Conservation (phyloP, 2,329 filamentous ascomycete genomes). For the Fusarium annulatum region DNA sequence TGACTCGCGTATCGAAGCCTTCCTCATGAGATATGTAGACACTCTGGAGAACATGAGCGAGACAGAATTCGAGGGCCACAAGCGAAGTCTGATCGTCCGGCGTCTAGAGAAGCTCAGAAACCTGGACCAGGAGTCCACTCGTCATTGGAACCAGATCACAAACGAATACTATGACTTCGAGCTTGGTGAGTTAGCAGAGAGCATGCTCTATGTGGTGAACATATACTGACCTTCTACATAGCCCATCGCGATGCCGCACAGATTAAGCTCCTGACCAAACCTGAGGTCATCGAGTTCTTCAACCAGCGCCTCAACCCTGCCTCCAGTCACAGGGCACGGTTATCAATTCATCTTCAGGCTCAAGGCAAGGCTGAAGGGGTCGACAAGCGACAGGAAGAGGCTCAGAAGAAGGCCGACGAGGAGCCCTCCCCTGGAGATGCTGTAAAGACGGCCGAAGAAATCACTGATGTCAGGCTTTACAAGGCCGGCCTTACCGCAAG, state of each 20-base stretch:
- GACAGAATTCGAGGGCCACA: slow-evolving; percentile 88
- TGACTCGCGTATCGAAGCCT: slow-evolving; percentile 87
- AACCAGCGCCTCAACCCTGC: slow-evolving; percentile 77
- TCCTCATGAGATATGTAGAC: slow-evolving; percentile 75
- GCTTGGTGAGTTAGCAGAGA: slow-evolving; percentile 68
- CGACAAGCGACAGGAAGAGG: slow-evolving; percentile 59
- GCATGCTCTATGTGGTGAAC: background rate
- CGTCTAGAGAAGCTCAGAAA: slow-evolving; percentile 93
- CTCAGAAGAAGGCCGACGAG: slow-evolving; percentile 50
- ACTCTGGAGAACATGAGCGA: slow-evolving; percentile 81
- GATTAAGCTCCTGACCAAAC: slow-evolving; percentile 80
- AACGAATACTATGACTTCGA: slow-evolving; percentile 92
- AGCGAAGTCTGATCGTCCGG: slow-evolving; percentile 88
- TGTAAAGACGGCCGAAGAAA: slow-evolving; percentile 61
- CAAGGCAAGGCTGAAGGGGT: slow-evolving; percentile 66
- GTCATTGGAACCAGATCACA: slow-evolving; percentile 87
- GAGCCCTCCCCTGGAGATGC: slow-evolving; percentile 51
- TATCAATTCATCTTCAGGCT: slow-evolving; percentile 85
- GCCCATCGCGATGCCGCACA: slow-evolving; percentile 80
- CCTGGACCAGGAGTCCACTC: slow-evolving; percentile 81
- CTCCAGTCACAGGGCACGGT: slow-evolving; percentile 80
- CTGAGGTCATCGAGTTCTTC: slow-evolving; percentile 84
- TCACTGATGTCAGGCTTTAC: slow-evolving; percentile 83
- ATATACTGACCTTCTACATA: slow-evolving; percentile 49
- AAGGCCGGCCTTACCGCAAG: slow-evolving; percentile 81